These are phyloP conservation scores for Bonia amplexicaulis DNA, from an alignment of 176 grass and related monocot genomes.

Conservation along the genomic window DNA sequence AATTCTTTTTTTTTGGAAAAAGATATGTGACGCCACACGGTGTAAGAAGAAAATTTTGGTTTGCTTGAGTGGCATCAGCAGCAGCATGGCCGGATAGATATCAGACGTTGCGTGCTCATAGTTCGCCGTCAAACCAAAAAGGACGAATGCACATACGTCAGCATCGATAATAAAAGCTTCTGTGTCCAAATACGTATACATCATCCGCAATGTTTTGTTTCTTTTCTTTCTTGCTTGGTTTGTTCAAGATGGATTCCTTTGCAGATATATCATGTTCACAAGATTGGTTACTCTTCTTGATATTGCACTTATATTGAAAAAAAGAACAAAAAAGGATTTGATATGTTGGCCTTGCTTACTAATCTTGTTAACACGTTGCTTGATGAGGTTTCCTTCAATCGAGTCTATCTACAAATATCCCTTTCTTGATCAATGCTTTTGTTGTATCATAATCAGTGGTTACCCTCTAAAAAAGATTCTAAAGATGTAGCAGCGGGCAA, in stretches of 20 bases:
- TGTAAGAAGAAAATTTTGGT: slow-evolving; percentile 18
- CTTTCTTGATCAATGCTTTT: neutral
- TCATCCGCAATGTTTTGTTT: neutral
- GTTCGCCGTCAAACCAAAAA: neutral
- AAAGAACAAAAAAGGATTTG: neutral
- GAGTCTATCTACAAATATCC: neutral
- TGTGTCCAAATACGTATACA: slow-evolving; percentile 7
- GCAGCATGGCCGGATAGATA: slow-evolving; percentile 23
- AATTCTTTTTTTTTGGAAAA: neutral
- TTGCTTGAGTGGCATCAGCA: slow-evolving; percentile 25
- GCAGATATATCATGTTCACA: neutral
- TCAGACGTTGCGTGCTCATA: slow-evolving; percentile 4
- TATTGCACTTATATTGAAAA: neutral
- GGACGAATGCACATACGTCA: slow-evolving; percentile 25
- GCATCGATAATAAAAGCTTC: neutral
- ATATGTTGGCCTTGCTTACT: neutral
- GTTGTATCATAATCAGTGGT: slow-evolving; percentile 3
- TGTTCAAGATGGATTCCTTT: neutral
- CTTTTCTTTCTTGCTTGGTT: neutral
- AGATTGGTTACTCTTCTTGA: neutral
- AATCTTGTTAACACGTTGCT: slow-evolving; percentile 3
- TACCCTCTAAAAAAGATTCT: slow-evolving; percentile 19
- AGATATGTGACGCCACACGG: neutral
- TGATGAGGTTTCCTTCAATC: neutral
- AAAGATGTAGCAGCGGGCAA: neutral